Conservation (phyloP, 257 asterid genomes). For the Penstemon barbatus region DNA sequence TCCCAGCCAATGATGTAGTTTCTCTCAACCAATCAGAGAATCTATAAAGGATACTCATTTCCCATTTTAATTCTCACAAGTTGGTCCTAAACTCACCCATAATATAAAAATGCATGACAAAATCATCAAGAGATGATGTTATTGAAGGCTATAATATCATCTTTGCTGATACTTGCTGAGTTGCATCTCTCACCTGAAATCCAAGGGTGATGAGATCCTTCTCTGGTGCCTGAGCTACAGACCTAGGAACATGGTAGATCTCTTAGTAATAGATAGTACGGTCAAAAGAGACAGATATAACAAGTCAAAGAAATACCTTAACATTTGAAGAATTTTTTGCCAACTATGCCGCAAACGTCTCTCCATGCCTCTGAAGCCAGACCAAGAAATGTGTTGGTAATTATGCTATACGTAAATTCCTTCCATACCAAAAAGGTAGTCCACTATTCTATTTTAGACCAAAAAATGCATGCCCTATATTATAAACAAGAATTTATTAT, state of each 20-base stretch:
- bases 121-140: not conserved
- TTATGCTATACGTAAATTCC: slow-evolving; percentile 16
- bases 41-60: slow-evolving; percentile 9
- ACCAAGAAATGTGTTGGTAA: slow-evolving; percentile 21
- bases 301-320: slow-evolving; percentile 53
- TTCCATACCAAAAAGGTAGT: no score
- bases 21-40: slow-evolving; percentile 4
- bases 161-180: slow-evolving; percentile 16
- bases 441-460: not conserved
- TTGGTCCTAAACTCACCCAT: slow-evolving; percentile 19
- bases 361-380: slow-evolving; percentile 89
- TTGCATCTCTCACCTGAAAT: slow-evolving; percentile 73
- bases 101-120: not conserved
- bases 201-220: slow-evolving; percentile 92
- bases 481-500: not conserved
- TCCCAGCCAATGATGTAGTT: slow-evolving; percentile 13
- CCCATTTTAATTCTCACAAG: slow-evolving; percentile 14
- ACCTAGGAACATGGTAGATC: slow-evolving; percentile 53
- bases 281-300: no score
- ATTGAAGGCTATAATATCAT: not conserved
- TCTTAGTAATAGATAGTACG: slow-evolving; percentile 8
- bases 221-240: slow-evolving; percentile 83
- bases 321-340: slow-evolving; percentile 79
- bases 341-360: slow-evolving; percentile 88
- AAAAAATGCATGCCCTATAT: not conserved